Percentiles rank a stretch among this genome's conserved stretches.
These are phyloP conservation scores for Lentinus tigrinus DNA, from an alignment of 768 basidiomycete genomes.

Conservation along the genomic window DNA sequence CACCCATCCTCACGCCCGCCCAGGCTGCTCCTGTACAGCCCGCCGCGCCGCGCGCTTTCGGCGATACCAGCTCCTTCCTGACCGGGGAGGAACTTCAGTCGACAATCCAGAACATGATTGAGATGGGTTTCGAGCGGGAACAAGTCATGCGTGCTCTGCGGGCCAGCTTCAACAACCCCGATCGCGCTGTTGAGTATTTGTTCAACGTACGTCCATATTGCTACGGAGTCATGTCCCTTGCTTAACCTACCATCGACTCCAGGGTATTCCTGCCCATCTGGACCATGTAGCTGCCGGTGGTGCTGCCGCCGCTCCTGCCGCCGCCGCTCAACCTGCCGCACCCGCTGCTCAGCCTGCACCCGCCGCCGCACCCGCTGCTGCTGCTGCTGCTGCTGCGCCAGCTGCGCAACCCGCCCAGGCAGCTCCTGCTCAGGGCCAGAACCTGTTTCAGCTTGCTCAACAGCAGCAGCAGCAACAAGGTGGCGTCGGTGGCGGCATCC, in stretches of 20 bases:
- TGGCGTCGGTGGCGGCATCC: conserved; percentile 28
- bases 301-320: conserved; percentile 28
- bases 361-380: conserved; percentile 35
- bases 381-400: conserved; percentile 36
- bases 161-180: conserved; percentile 96
- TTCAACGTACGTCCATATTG: conserved; percentile 64
- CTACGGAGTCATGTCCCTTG: neutral
- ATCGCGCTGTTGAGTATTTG: conserved; percentile 97
- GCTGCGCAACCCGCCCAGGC: conserved; percentile 37
- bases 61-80: conserved; percentile 62
- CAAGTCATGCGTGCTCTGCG: conserved; percentile 82
- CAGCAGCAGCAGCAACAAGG: conserved; percentile 62
- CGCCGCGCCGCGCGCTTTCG: conserved; percentile 35
- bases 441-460: conserved; percentile 86
- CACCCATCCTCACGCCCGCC: conserved; percentile 31
- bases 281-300: conserved; percentile 47
- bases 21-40: conserved; percentile 33
- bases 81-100: conserved; percentile 74
- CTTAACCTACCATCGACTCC: neutral
- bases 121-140: conserved; percentile 92
- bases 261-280: conserved; percentile 82
- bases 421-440: conserved; percentile 56
- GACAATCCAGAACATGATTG: conserved; percentile 79
- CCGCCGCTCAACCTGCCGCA: conserved; percentile 31
- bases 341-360: conserved; percentile 37